These are phyloP conservation scores for Aspergillus brasiliensis DNA, from an alignment of 2,329 filamentous ascomycete genomes.

Conservation along the genomic window DNA sequence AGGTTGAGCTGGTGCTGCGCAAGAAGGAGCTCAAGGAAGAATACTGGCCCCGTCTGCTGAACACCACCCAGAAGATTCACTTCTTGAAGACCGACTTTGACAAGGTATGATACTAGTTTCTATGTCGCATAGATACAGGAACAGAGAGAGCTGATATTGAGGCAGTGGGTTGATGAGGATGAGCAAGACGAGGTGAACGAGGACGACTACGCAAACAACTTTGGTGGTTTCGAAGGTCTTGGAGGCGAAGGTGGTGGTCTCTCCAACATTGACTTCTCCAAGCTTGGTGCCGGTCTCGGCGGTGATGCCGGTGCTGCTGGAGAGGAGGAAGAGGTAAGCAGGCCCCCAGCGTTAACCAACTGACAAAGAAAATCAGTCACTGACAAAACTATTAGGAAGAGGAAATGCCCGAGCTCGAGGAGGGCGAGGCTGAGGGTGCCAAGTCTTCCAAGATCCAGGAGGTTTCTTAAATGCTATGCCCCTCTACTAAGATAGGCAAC, in stretches of 20 bases:
- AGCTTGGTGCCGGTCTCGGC: conserved; percentile 66
- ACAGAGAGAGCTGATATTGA: conserved; percentile 17
- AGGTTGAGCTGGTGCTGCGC: conserved; percentile 84
- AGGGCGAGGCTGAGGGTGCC: conserved; percentile 46
- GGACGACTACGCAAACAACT: conserved; percentile 65
- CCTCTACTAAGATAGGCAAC: background rate
- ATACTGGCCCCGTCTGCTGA: conserved; percentile 94
- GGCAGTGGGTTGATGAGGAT: conserved; percentile 91
- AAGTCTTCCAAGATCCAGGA: conserved; percentile 43
- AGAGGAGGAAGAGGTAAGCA: conserved; percentile 45
- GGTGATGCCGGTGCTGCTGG: conserved; percentile 47
- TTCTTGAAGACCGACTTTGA: conserved; percentile 99
- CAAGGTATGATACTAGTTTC: conserved; percentile 62
- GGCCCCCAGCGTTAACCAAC: background rate
- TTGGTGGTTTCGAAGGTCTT: conserved; percentile 52
- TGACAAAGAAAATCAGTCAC: background rate
- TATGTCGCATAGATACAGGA: background rate
- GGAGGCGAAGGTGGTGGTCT: conserved; percentile 67
- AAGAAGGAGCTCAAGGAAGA: conserved; percentile 96
- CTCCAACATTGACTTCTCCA: conserved; percentile 90
- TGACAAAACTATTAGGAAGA: conserved; percentile 56
- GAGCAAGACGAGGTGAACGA: conserved; percentile 90
- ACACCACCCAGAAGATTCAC: conserved; percentile 85
- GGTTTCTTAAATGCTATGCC: conserved; percentile 30
- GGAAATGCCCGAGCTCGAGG: conserved; percentile 76